Base-by-base conservation (phyloP, 176 grass and related monocot genomes). In the Bothriochloa decipiens region DNA sequence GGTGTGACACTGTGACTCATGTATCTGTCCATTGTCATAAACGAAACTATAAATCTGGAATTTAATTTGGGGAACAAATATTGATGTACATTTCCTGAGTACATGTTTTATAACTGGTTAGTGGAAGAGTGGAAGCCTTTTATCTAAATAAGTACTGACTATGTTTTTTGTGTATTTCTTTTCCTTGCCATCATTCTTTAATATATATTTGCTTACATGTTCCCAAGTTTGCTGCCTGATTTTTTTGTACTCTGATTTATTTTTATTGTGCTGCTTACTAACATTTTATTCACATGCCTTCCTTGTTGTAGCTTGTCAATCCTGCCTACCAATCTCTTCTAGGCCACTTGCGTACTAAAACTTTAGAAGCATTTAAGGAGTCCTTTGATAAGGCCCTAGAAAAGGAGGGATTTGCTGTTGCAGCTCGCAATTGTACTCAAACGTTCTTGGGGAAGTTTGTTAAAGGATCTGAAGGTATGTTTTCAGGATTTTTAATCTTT, bases 241-340 rank as follows among this genome's bases (percentile, higher is more conserved):
- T 36, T 36, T 36, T 36, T 36, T 36, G 35, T 3, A 36, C 4
- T 36, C 4, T 5, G 35, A 29, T 74, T 74, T 40, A 62, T 79
- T 29, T 29, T n/a, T 74, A 28, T 27, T 83, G 68, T 82, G 74
- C 53, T 4, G 0, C 39, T 67, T 18, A 20, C 64, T 43, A 46
- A 58, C 7, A 36, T 81, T 72, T 77, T 36, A 73, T 82, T 49
- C 27, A 71, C 57, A 75, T 53, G 17, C 49, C 49, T 53, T 52
- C 80, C 32, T n/a, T n/a, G n/a, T n/a, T 83, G 94, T 85, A 99
- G 96, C 82, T 99, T 77, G 93, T 99, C 47, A 91, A 92, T 91
- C 93, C 93, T 89, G 93, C 93, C 23, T 96, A 96, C 75, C 93
- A 94, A 89, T 86, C 84, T 58, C 91, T 96, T 88, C 63, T 99